Conservation (phyloP, 2,329 filamentous ascomycete species). For the Aspergillus sp. region DNA sequence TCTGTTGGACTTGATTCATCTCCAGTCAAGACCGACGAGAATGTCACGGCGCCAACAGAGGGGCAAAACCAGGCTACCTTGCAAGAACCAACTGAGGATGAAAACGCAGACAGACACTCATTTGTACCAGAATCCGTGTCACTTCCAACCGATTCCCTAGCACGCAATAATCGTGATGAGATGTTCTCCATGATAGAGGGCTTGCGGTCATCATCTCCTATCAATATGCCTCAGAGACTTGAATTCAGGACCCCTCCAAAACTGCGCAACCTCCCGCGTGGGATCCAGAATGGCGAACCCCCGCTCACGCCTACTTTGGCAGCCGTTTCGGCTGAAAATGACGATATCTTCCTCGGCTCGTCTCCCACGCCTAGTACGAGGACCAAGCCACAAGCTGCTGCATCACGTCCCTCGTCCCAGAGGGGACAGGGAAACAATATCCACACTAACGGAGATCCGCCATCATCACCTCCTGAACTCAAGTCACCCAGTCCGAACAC, state of each 20-base stretch:
- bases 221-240: conserved; percentile 18
- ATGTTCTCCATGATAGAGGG: conserved; percentile 60
- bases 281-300: conserved; percentile 18
- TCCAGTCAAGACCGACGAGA: conserved; percentile 14
- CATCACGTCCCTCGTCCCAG: conserved; percentile 17
- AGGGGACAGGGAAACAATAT: conserved; percentile 19
- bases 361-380: conserved; percentile 45
- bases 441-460: conserved; percentile 19
- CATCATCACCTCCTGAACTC: conserved; percentile 30
- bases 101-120: conserved; percentile 52
- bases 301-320: conserved; percentile 37
- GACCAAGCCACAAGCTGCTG: conserved; percentile 17
- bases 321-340: conserved; percentile 27
- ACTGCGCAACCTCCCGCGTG: conserved; percentile 18
- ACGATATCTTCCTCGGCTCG: conserved; percentile 42
- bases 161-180: conserved; percentile 60
- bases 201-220: conserved; percentile 45
- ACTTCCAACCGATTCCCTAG: conserved; percentile 45
- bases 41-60: conserved; percentile 13
- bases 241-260: conserved; percentile 23
- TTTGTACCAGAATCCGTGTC: conserved; percentile 55
- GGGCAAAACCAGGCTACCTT: not conserved
- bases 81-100: conserved; percentile 36
- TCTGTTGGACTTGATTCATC: conserved; percentile 20
- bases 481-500: conserved; percentile 16